Evolutionary conservation across 192 early-diverging fungal species (phyloP), one percentile per base, ranked within the genome.

Genomic region (Gigaspora rosea): DNA sequence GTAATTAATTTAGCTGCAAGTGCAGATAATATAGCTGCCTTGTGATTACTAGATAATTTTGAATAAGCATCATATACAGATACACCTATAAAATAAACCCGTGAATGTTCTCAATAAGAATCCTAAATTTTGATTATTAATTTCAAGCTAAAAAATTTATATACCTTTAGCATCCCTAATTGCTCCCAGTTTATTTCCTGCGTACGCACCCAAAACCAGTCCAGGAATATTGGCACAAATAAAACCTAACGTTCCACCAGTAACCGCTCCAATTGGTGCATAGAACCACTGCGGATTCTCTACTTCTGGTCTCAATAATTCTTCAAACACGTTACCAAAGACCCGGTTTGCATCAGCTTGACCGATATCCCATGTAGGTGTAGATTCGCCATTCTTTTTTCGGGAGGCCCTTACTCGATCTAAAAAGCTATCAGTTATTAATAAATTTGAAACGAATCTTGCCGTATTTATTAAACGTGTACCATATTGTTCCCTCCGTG

Each of bases 281-380:
- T 89, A 90, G 78, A 89, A 92, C 67, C 76, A 85, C 13, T 56
- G 49, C 13, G 90, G 88, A 74, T 89, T 79, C n/a, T 83, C 74
- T 2, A 94, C 88, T 73, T 94, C 88, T 0, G 93, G 88, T 20
- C 88, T 84, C 70, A 96, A 79, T n/a, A 96, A 80, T 64, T 95
- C 94, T 70, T 93, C 92, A 83, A 96, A 94, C 52, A 94, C 92
- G 33, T 87, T 83, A 22, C 91, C 91, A 83, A 96, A 96, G 57
- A 95, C 81, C 33, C 77, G 41, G 9, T 89, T 80, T 2, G 95
- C 84, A 77, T 94, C 85, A 0, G 90, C 81, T 35, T 81, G 83
- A 10, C 61, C 56, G 18, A 59, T 22, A 9, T 68, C 62, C 15
- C 73, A 52, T n/a, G 77, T 32, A 7, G 73, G 56, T 62, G 74